Conservation (phyloP, 352 stramenopile genomes). For the Globisporangium recalcitrans region DNA sequence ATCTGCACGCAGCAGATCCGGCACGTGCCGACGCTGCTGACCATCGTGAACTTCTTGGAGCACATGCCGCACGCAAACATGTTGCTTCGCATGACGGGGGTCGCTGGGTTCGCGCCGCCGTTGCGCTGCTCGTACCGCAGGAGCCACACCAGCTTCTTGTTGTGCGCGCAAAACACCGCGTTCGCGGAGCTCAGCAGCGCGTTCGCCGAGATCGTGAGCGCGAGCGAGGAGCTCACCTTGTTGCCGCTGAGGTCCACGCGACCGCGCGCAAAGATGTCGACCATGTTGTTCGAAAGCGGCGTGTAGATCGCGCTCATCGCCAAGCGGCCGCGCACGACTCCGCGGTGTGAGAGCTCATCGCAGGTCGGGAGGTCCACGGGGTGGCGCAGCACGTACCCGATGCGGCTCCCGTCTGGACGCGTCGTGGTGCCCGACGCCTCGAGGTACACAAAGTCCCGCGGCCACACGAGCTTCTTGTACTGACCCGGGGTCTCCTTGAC, state of each 20-base stretch:
- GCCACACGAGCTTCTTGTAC: constrained; percentile 13
- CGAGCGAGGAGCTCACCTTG: not conserved
- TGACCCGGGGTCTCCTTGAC: constrained; percentile 18
- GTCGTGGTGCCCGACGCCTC: constrained; percentile 5
- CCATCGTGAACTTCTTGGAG: constrained; percentile 19
- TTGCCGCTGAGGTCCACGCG: constrained; percentile 2
- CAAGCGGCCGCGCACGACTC: constrained; percentile 2
- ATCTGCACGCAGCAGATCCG: constrained; percentile 25
- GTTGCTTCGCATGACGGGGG: not conserved
- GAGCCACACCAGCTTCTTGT: constrained; percentile 33
- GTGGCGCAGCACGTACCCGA: constrained; percentile 16
- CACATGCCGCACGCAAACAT: constrained; percentile 24
- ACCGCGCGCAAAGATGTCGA: constrained; percentile 12
- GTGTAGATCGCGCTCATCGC: constrained; percentile 11
- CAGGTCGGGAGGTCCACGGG: constrained; percentile 9
- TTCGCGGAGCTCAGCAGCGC: constrained; percentile 15
- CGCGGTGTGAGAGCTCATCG: not conserved
- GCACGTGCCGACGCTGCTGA: constrained; percentile 23
- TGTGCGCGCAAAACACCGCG: constrained; percentile 20
- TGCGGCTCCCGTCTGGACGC: constrained; percentile 4
- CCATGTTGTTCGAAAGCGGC: constrained; percentile 11
- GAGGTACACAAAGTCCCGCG: constrained; percentile 27
- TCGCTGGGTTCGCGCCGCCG: constrained; percentile 10
- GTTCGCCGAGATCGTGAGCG: constrained; percentile 10
- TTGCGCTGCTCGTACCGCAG: constrained; percentile 13